These are phyloP conservation scores for Ceratonia siliqua DNA, from an alignment of 306 rosid species.

Conservation along the genomic window DNA sequence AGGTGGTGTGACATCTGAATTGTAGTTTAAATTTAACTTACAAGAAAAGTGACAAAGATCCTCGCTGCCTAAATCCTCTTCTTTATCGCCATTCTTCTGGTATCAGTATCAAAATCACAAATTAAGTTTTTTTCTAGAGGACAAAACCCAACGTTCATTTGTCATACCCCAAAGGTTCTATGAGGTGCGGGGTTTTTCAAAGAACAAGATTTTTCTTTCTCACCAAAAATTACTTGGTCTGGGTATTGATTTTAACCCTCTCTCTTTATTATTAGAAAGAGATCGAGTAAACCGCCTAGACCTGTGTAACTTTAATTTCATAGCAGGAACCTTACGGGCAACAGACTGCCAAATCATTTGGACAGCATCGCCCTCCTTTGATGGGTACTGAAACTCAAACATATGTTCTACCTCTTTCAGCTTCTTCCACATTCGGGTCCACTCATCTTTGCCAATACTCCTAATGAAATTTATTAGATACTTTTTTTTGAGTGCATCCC, in stretches of 20 bases:
- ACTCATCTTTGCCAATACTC: slow-evolving; percentile 55
- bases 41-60: background rate
- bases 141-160: background rate
- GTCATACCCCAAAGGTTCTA: slow-evolving; percentile 1
- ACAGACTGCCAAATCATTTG: slow-evolving; percentile 85
- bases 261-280: slow-evolving; percentile 12
- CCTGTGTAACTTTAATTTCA: slow-evolving; percentile 54
- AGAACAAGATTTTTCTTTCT: background rate
- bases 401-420: slow-evolving; percentile 60
- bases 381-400: slow-evolving; percentile 67
- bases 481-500: slow-evolving; percentile 53
- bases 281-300: slow-evolving; percentile 48
- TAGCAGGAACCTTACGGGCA: slow-evolving; percentile 60
- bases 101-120: slow-evolving; percentile 7
- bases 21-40: background rate
- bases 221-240: slow-evolving; percentile 62
- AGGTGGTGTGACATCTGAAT: background rate
- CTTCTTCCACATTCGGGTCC: slow-evolving; percentile 75
- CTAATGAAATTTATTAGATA: slow-evolving; percentile 58
- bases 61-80: background rate
- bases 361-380: slow-evolving; percentile 70
- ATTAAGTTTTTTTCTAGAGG: background rate
- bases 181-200: background rate
- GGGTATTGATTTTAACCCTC: slow-evolving; percentile 38
- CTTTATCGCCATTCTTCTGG: background rate